Base-by-base conservation (phyloP, 345 rosid genomes). In the Pistacia integerrima region DNA sequence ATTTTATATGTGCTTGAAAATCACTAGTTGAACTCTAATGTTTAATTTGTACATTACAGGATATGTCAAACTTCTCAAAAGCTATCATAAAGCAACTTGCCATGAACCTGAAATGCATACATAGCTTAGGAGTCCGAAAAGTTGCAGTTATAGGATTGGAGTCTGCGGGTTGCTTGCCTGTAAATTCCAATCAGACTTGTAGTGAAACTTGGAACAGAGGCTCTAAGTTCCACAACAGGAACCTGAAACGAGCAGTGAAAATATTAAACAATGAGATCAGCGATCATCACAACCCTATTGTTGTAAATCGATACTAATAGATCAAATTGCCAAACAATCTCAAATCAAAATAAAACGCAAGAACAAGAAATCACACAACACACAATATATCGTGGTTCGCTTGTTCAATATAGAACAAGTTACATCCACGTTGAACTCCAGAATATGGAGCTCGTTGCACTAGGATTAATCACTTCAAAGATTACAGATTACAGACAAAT, bases 81-180 rank as follows among this genome's bases (percentile, higher is more conserved):
- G n/a, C 63, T 1, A 17, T 82, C 4, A 67, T 82, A 41, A 28
- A 52, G 6, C 82, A 87, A 49, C 82, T 87, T 3, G 72, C 44
- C 2, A 28, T 17, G 52, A 77, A 79, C 69, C 76, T 87, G 61
- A 72, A 74, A 48, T 61, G 75, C 54, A 76, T 84, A n/a, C 62
- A 73, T 17, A 69, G 67, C 2, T 38, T 82, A 28, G 90, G 87
- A 77, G 87, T 87, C 36, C 12, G 14, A 30, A 87, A 80, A 52
- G 63, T 84, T 55, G 82, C 72, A 3, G 82, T 87, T 4, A 78
- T 81, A 7, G 18, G 64, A 12, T 38, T 83, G 58, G 73, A 63
- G 73, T 84, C 85, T 1, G 13, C 75, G 11, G 86, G 86, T 3
- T 87, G 88, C 38, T 70, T 82, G 79, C 88, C 90, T 2, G 61